Percentiles rank a stretch among this genome's conserved stretches.
Conservation (phyloP, 305 asterid genomes). For the Fraxinus latifolia region DNA sequence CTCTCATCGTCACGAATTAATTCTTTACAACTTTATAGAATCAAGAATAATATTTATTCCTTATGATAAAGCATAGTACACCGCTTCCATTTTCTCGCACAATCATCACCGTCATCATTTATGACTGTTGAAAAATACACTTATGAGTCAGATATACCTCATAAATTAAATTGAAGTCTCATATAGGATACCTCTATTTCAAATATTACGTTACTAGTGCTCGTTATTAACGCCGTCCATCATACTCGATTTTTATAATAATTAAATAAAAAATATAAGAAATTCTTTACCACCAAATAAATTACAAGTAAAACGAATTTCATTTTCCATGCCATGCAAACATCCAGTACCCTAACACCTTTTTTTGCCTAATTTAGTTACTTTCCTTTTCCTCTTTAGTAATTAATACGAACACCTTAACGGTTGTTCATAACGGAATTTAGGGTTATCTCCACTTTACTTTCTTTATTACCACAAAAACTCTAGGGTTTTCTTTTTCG, state of each 20-base stretch:
- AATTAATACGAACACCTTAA: constrained; percentile 9
- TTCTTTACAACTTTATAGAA: not conserved
- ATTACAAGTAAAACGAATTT: not conserved
- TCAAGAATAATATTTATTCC: not conserved
- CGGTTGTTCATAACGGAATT: constrained; percentile 6
- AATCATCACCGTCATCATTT: not conserved
- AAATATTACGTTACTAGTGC: not conserved
- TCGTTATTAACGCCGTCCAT: not conserved
- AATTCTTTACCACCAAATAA: not conserved
- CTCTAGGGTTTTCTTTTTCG: constrained; percentile 39
- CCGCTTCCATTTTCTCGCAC: not conserved
- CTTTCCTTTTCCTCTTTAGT: not conserved
- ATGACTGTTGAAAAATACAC: not conserved
- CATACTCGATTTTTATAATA: not conserved
- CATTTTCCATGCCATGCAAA: not conserved
- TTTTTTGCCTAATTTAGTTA: constrained; percentile 3
- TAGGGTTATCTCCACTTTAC: constrained; percentile 35
- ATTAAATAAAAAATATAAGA: not conserved
- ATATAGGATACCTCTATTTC: not conserved
- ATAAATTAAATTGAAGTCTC: not conserved
- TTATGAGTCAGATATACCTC: too few species aligned
- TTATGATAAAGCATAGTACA: not conserved
- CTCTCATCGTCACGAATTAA: not conserved
- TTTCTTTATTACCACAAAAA: constrained; percentile 29
- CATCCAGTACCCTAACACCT: constrained; percentile 21